Evolutionary conservation across 2,329 filamentous ascomycete species (phyloP), one percentile per base, ranked within the genome.

Genomic region (Lachnum nothofagi): DNA sequence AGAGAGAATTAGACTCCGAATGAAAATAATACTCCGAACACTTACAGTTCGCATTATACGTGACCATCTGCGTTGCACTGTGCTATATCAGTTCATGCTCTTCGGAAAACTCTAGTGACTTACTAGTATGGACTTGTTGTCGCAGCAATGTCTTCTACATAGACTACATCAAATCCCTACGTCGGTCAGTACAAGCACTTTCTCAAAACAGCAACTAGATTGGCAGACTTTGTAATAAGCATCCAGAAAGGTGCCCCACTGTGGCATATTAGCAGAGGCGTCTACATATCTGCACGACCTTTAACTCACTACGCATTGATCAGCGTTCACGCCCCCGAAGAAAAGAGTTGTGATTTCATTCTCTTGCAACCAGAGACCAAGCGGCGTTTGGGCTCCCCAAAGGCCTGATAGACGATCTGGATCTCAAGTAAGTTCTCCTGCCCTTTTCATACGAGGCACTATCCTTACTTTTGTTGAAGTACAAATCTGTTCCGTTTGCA

Each of bases 341-440:
- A 65, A 65, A 14, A 65, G 54, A 1, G 62, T 65, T 27, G 62
- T 65, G 48, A 63, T 64, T 35, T 60, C 57, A 23, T 63, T 64
- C 45, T 62, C 62, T 47, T 64, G 60, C 24, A 64, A 39, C 50
- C 59, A 65, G 10, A 63, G 53, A 4, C 63, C 62, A 16, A 60
- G 54, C 0, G 62, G 63, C 9, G 62, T 65, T 48, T 65, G 62
- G 10, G 61, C 55, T 19, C 61, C 63, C 62, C 62, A 64, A 6
- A 65, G 52, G 14, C 62, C 63, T 19, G 55, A 60, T 6, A 64
- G 49, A 3, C 63, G 58, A 47, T 64, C 44, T 48, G 16, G 8
- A 12, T 12, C 3, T 7, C 14, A 5, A 38, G 20, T 44, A n/a
- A 38, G 33, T 27, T 17, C 29, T 20, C 16, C 6, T 24, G 24